Base-by-base conservation (phyloP, 2,329 filamentous ascomycete genomes). In the Claviceps pazoutovae region DNA sequence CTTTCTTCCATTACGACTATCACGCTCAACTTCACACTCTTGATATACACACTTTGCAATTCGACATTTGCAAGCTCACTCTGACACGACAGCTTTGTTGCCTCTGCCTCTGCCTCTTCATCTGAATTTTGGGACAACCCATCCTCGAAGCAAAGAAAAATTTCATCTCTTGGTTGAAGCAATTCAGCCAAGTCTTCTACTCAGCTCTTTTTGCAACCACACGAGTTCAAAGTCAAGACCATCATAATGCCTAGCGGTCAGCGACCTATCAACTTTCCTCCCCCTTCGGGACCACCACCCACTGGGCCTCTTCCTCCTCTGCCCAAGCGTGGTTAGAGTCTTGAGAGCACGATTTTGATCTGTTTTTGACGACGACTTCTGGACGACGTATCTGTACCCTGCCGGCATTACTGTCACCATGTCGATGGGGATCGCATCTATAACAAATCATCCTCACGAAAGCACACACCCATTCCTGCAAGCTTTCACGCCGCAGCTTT, bases 251-350 rank as follows among this genome's bases (percentile, higher is more conserved):
- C 76, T 67, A 34, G 30, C 30, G 70, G 75, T 57, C 77, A 80
- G 67, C 76, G 79, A 64, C 79, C 80, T 56, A 80, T 79, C 59
- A 78, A 82, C 62, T 77, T 83, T 58, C 80, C 80, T 70, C 80
- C 80, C 59, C 83, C 79, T 76, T 79, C 80, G 51, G 80, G 80
- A 60, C 80, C 80, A 55, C 80, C 80, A 61, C 80, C 80, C 56
- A 79, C 74, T 68, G 73, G 80, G 51, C 80, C 80, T 68, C 76
- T 83, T 51, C 80, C 80, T 66, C 76, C 79, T 67, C 75, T 83
- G 56, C 80, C 80, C 64, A 82, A 80, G 71, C 72, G 75, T 62
- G 71, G 70, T 59, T 79, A 79, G 61, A 54, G 37, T 21, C 5
- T 26, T 17, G 1, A 36, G 13, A 9, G 30, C 30, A 34, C 3